Percentiles rank a stretch among this genome's conserved stretches.
Evolutionary conservation across 2,329 filamentous ascomycete genomes (phyloP).

Genomic region (Pseudogymnoascus sp.): DNA sequence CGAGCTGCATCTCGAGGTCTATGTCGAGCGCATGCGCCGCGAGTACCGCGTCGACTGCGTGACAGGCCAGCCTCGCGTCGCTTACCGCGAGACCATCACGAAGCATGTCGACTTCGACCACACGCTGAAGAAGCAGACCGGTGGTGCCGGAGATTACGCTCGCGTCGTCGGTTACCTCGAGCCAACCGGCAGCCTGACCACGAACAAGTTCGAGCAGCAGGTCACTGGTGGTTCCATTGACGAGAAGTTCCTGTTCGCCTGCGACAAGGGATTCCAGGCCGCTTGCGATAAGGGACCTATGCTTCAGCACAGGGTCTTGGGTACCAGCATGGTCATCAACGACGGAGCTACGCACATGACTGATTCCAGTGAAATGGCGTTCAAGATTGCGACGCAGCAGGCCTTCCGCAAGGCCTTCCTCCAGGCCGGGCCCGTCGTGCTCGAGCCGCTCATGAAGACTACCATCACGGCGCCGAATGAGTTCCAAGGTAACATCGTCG

Average conservation of each 20-base stretch:
- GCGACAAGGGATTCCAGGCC: slow-evolving; percentile 85
- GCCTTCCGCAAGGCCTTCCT: slow-evolving; percentile 93
- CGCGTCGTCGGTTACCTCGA: slow-evolving; percentile 89
- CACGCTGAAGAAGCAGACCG: slow-evolving; percentile 88
- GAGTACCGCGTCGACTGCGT: slow-evolving; percentile 95
- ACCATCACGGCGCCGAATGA: slow-evolving; percentile 92
- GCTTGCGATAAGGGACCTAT: slow-evolving; percentile 82
- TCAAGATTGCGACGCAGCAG: slow-evolving; percentile 90
- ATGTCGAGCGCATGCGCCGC: slow-evolving; percentile 90
- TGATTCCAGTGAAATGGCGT: slow-evolving; percentile 93
- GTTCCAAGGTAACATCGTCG: slow-evolving; percentile 95
- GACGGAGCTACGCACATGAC: slow-evolving; percentile 97
- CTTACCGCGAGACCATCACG: slow-evolving; percentile 91
- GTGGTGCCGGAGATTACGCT: slow-evolving; percentile 91
- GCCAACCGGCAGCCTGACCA: slow-evolving; percentile 63
- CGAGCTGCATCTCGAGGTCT: slow-evolving; percentile 93
- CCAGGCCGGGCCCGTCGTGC: slow-evolving; percentile 70
- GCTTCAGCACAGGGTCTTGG: slow-evolving; percentile 87
- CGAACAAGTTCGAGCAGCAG: slow-evolving; percentile 79
- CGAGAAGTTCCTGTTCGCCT: slow-evolving; percentile 92
- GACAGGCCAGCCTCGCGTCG: slow-evolving; percentile 94
- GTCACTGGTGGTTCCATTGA: slow-evolving; percentile 85
- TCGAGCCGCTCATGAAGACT: slow-evolving; percentile 98
- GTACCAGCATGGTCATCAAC: slow-evolving; percentile 83
- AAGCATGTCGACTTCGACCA: slow-evolving; percentile 80